Evolutionary conservation across 768 basidiomycete species (phyloP).

Genomic region (Auriscalpium orientale): DNA sequence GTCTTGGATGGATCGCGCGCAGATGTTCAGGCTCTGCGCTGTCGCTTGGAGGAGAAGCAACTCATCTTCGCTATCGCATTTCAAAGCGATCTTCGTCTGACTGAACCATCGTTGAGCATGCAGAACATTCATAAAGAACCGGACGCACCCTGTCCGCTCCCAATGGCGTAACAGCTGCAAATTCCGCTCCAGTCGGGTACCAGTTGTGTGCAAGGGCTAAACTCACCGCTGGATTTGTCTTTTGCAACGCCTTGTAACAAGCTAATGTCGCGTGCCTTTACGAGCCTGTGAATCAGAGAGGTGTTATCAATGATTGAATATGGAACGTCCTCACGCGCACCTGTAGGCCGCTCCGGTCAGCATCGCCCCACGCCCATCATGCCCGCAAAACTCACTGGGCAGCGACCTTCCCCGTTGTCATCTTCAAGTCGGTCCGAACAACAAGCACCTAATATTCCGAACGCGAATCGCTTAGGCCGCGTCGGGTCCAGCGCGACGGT

Average conservation of each 20-base stretch:
- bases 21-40: slow-evolving; percentile 79
- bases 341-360: background rate
- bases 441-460: slow-evolving; percentile 36
- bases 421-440: slow-evolving; percentile 56
- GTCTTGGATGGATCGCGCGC: slow-evolving; percentile 80
- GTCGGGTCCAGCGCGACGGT: background rate
- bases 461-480: background rate
- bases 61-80: slow-evolving; percentile 73
- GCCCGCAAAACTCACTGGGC: slow-evolving; percentile 58
- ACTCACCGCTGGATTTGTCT: slow-evolving; percentile 64
- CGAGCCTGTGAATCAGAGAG: slow-evolving; percentile 12
- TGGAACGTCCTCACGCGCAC: background rate
- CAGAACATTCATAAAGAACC: background rate
- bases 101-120: slow-evolving; percentile 31
- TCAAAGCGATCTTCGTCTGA: slow-evolving; percentile 92
- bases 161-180: slow-evolving; percentile 74
- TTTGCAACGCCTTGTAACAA: slow-evolving; percentile 77
- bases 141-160: slow-evolving; percentile 73
- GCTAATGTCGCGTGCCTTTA: slow-evolving; percentile 85
- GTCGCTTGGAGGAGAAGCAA: slow-evolving; percentile 73
- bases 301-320: background rate
- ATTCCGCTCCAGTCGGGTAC: background rate
- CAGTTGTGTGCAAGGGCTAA: background rate
- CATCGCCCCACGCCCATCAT: slow-evolving; percentile 26
- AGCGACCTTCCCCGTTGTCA: slow-evolving; percentile 54